Conservation (phyloP, 805 yeast genomes). For the Candida dajiaensis region DNA sequence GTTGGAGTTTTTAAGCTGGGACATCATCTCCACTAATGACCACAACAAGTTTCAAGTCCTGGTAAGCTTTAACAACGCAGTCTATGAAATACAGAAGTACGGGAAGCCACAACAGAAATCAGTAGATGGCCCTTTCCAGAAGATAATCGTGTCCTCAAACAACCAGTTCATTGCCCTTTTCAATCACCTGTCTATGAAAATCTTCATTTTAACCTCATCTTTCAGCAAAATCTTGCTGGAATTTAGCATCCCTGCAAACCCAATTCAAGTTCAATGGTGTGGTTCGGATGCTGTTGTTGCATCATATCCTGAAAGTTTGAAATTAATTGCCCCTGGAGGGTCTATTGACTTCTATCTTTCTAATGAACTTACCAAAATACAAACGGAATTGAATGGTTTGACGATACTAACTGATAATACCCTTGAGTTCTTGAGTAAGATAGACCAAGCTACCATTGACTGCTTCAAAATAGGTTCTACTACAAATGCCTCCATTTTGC, state of each 20-base stretch:
- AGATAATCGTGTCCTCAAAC: slow-evolving; percentile 45
- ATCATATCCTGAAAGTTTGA: slow-evolving; percentile 55
- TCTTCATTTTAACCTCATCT: slow-evolving; percentile 45
- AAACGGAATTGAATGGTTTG: slow-evolving; percentile 64
- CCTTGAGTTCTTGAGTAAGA: slow-evolving; percentile 60
- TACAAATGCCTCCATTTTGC: slow-evolving; percentile 71
- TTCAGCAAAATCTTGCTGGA: slow-evolving; percentile 22
- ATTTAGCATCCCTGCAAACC: slow-evolving; percentile 24
- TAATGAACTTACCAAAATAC: slow-evolving; percentile 32
- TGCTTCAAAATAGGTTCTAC: slow-evolving; percentile 81
- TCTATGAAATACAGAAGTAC: slow-evolving; percentile 6
- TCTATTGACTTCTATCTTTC: slow-evolving; percentile 45
- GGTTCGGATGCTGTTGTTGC: slow-evolving; percentile 75
- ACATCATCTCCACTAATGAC: slow-evolving; percentile 13
- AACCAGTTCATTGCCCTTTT: slow-evolving; percentile 49
- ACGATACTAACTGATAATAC: slow-evolving; percentile 49
- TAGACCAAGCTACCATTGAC: slow-evolving; percentile 48
- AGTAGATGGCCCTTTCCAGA: slow-evolving; percentile 43
- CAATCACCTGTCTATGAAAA: slow-evolving; percentile 32
- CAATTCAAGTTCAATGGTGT: slow-evolving; percentile 68
- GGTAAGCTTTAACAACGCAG: slow-evolving; percentile 7
- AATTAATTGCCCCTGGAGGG: slow-evolving; percentile 66
- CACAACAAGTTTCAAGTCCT: slow-evolving; percentile 14
- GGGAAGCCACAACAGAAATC: slow-evolving; percentile 23
- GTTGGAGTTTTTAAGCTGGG: slow-evolving; percentile 15